These are phyloP conservation scores for Entrophospora sp. DNA, from an alignment of 192 early-diverging fungal genomes.

Conservation along the genomic window DNA sequence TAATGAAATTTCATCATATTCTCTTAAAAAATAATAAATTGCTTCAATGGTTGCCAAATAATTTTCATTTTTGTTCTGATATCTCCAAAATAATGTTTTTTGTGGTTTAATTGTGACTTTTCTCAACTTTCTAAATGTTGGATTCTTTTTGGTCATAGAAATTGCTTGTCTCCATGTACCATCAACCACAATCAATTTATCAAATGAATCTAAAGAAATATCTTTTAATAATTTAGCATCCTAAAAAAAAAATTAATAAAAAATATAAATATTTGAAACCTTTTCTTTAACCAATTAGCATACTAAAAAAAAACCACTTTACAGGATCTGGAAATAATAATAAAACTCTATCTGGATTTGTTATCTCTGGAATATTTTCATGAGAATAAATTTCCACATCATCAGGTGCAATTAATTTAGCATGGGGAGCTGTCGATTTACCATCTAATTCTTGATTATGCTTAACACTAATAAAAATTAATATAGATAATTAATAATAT, in stretches of 20 bases:
- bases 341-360: constrained; percentile 54
- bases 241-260: constrained; percentile 23
- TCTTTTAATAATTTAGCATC: constrained; percentile 58
- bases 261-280: neutral
- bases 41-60: constrained; percentile 92
- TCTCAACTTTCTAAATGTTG: constrained; percentile 31
- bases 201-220: constrained; percentile 56
- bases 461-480: too few species aligned
- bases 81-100: constrained; percentile 84
- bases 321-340: constrained; percentile 80
- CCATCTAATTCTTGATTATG: constrained; percentile 67
- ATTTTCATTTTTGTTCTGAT: constrained; percentile 62
- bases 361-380: constrained; percentile 40
- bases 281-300: neutral
- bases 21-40: constrained; percentile 85
- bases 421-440: constrained; percentile 84
- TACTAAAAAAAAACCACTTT: constrained; percentile 46
- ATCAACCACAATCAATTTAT: constrained; percentile 78
- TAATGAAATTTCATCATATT: constrained; percentile 58
- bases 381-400: constrained; percentile 57
- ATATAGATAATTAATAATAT: constrained; percentile 73
- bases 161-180: constrained; percentile 89
- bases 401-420: constrained; percentile 61
- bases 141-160: constrained; percentile 38
- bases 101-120: constrained; percentile 64